phyloP scores from a whole-genome alignment of 176 grass and related monocot species.

The Eragrostis curvula region DNA sequence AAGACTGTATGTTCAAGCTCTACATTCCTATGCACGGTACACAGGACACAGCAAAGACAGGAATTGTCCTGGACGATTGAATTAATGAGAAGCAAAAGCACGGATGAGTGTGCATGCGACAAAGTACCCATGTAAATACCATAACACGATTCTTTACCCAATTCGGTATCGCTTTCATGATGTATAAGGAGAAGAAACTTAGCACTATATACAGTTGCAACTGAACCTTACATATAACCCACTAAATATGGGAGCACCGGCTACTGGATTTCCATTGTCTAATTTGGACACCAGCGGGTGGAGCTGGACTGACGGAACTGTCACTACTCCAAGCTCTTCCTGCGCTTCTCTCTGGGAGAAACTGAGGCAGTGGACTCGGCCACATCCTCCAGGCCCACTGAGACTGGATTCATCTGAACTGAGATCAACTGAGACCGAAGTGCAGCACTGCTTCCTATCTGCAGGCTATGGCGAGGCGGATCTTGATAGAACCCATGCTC shows the following conservation, averaged over 20 bases:
- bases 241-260: not conserved
- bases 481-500: slow-evolving; percentile 24
- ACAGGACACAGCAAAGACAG: not conserved
- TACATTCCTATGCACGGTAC: not conserved
- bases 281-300: slow-evolving; percentile 25
- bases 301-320: slow-evolving; percentile 1
- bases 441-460: slow-evolving; percentile 26
- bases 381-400: slow-evolving; percentile 47
- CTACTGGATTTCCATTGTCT: slow-evolving; percentile 13
- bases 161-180: slow-evolving; percentile 18
- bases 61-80: not conserved
- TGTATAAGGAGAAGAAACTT: slow-evolving; percentile 28
- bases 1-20: not conserved
- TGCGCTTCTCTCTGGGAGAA: slow-evolving; percentile 57
- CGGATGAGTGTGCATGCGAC: not conserved
- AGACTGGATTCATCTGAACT: slow-evolving; percentile 38
- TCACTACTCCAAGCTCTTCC: slow-evolving; percentile 42
- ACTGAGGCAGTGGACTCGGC: slow-evolving; percentile 31
- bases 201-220: slow-evolving; percentile 42
- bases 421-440: slow-evolving; percentile 21
- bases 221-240: not conserved
- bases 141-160: not conserved
- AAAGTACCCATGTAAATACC: not conserved
- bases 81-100: too few relatives aligned
- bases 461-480: slow-evolving; percentile 38